Evolutionary conservation across 2,329 filamentous ascomycete species (phyloP).

Genomic region (Curvularia sp.): DNA sequence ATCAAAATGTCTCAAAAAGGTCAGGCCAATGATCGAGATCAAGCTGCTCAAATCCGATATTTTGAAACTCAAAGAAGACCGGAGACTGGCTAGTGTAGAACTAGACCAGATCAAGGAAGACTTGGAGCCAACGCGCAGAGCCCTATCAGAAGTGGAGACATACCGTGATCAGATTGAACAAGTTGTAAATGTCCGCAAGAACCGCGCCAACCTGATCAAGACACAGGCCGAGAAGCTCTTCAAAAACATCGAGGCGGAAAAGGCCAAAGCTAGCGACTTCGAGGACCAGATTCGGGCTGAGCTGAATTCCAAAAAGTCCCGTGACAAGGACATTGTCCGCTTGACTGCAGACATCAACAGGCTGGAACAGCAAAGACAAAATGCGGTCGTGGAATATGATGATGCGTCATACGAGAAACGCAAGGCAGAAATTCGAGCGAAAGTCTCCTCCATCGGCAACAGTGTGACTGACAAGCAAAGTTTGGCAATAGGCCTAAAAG

Average conservation of each 20-base stretch:
- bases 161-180: constrained; percentile 68
- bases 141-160: constrained; percentile 71
- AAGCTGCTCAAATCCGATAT: constrained; percentile 60
- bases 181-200: constrained; percentile 63
- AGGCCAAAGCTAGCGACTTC: constrained; percentile 51
- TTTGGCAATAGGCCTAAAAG: constrained; percentile 29
- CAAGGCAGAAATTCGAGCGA: constrained; percentile 65
- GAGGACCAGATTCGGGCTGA: constrained; percentile 53
- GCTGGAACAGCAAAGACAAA: constrained; percentile 68
- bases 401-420: constrained; percentile 72
- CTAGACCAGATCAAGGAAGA: constrained; percentile 66
- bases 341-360: constrained; percentile 62
- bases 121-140: constrained; percentile 71
- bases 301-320: constrained; percentile 51
- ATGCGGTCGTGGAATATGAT: constrained; percentile 72
- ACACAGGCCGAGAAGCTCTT: constrained; percentile 55
- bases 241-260: constrained; percentile 42
- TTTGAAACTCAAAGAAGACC: constrained; percentile 62
- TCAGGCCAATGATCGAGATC: constrained; percentile 71
- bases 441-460: constrained; percentile 59
- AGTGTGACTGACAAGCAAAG: constrained; percentile 54
- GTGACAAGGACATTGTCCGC: constrained; percentile 40
- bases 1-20: constrained; percentile 69
- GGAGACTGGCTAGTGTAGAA: constrained; percentile 62
- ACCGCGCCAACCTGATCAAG: constrained; percentile 63